These are phyloP conservation scores for Atractiella rhizophila DNA, from an alignment of 768 basidiomycete genomes.

Conservation along the genomic window DNA sequence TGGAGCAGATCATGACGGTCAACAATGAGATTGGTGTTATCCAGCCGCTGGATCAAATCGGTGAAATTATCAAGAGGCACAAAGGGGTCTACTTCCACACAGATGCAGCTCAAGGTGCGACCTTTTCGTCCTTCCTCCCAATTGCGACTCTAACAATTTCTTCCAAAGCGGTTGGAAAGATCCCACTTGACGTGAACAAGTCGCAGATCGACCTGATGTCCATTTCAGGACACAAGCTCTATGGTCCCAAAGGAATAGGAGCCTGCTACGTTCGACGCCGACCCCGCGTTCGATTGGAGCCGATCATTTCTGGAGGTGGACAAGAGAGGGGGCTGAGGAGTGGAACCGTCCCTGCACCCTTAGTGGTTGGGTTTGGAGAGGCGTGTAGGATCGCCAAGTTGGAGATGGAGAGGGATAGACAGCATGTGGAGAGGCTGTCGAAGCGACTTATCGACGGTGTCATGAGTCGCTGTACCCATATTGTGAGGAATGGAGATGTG, in stretches of 20 bases:
- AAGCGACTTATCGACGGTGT: constrained; percentile 58
- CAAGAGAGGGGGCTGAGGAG: constrained; percentile 87
- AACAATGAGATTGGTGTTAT: constrained; percentile 99
- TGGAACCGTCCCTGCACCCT: constrained; percentile 69
- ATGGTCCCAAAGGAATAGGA: constrained; percentile 90
- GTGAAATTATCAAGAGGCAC: constrained; percentile 56
- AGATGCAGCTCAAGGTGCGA: constrained; percentile 62
- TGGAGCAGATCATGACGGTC: constrained; percentile 55
- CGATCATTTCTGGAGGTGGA: constrained; percentile 81
- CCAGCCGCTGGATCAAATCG: constrained; percentile 88
- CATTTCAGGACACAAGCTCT: constrained; percentile 90
- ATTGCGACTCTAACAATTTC: background rate
- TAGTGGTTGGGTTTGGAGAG: constrained; percentile 81
- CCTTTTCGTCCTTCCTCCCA: background rate
- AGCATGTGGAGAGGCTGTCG: constrained; percentile 43
- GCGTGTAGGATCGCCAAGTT: constrained; percentile 70
- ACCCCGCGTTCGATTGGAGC: constrained; percentile 79
- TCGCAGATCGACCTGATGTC: constrained; percentile 89
- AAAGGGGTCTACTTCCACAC: constrained; percentile 86
- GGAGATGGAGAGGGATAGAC: constrained; percentile 68
- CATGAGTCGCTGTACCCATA: constrained; percentile 58
- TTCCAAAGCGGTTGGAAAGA: constrained; percentile 47
- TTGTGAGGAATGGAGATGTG: constrained; percentile 77
- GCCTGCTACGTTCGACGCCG: constrained; percentile 78
- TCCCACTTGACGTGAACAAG: constrained; percentile 74